Base-by-base conservation (phyloP, 176 grass and related monocot species). In the Secale cereale region DNA sequence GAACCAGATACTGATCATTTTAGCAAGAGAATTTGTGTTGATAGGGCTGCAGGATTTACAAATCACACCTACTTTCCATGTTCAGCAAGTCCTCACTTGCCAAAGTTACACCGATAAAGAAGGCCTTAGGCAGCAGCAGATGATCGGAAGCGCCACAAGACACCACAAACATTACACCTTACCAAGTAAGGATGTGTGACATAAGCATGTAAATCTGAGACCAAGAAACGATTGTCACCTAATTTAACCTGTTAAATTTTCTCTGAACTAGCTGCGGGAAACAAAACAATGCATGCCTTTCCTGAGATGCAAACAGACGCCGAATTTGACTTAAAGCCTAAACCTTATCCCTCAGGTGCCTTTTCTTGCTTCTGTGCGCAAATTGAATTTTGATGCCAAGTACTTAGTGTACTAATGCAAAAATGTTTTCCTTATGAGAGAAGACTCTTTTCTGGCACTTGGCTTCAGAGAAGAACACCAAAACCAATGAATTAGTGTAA, bases 361-460 rank as follows among this genome's bases (percentile, higher is more conserved):
- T 14, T 62, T 79, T 86, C 79, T 72, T 86, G 59, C 26, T 76
- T 80, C 39, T 83, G 20, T 26, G 35, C 39, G 29, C 40, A 75
- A 40, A 70, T 87, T 60, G 26, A 70, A 81, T 31, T 80, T 89
- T 85, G 8, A 36, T 78, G 62, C 77, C 29, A 71, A 66, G 17
- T 64, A 64, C n/a, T 67, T 59, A 36, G 10, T 88, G 70, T 59
- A 54, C 30, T 81, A 86, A 82, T 10, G 50, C 40, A 26, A 74
- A n/a, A 74, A 22, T 46, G 27, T 20, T 77, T 59, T 77, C 59
- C 30, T 43, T 56, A 87, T 79, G 88, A 96, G 89, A 87, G 67
- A 99, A 96, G 77, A 96, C 94, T 78, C 97, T 99, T 86, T 90
- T 87, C 73, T 99, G 97, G 97, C 90, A 92, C 86, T 88, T 96